phyloP scores from a whole-genome alignment of 2,329 filamentous ascomycete genomes.

The Aspergillus sp. region DNA sequence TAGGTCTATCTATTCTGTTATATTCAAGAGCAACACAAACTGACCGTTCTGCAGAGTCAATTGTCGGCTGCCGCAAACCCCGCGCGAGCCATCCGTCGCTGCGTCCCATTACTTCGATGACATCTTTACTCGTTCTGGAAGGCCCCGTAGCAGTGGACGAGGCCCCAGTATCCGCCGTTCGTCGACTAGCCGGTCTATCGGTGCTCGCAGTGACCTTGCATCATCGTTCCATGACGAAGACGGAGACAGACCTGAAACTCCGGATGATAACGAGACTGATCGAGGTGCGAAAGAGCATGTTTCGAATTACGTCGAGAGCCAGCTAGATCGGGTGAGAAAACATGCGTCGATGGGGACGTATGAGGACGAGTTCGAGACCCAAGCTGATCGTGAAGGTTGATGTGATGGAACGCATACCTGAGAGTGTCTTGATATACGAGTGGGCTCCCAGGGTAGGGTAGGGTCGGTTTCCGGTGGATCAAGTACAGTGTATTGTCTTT shows the following conservation, averaged over 20 bases:
- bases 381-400: conserved; percentile 35
- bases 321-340: conserved; percentile 64
- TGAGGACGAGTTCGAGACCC: conserved; percentile 56
- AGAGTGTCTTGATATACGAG: no score
- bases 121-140: conserved; percentile 55
- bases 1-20: conserved; percentile 41
- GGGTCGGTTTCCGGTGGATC: no score
- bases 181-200: conserved; percentile 75
- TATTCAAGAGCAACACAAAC: not conserved
- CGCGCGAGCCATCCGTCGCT: conserved; percentile 71
- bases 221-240: conserved; percentile 24
- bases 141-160: conserved; percentile 36
- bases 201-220: conserved; percentile 71
- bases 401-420: no score
- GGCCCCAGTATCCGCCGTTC: conserved; percentile 59
- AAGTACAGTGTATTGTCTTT: no score
- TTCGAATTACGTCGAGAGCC: conserved; percentile 71
- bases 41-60: conserved; percentile 52
- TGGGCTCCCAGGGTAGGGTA: no score
- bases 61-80: conserved; percentile 86
- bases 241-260: conserved; percentile 19
- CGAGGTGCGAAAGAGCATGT: conserved; percentile 53
- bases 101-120: conserved; percentile 96
- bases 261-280: conserved; percentile 27
- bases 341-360: conserved; percentile 45